A percentile compares a stretch with the other conserved stretches of the same genome.
These are phyloP conservation scores for Tremella yokohamensis DNA, from an alignment of 768 basidiomycete genomes.

Conservation along the genomic window DNA sequence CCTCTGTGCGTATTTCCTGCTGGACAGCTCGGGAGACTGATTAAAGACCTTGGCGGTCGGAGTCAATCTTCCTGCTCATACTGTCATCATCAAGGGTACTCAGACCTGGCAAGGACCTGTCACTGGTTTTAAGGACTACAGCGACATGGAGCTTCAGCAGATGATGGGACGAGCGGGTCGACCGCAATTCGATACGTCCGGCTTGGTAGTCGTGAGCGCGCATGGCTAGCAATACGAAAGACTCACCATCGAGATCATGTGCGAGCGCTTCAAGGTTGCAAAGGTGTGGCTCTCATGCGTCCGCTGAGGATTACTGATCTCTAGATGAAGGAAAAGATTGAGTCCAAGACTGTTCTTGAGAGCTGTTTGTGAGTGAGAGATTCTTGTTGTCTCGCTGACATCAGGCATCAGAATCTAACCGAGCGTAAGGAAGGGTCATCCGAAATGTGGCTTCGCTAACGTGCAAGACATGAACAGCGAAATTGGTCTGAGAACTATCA, in stretches of 20 bases:
- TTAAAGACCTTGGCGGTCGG: conserved; percentile 87
- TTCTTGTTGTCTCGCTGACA: background rate
- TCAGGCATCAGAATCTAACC: conserved; percentile 71
- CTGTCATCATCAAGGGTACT: conserved; percentile 89
- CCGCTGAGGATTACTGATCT: background rate
- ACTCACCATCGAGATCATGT: conserved; percentile 27
- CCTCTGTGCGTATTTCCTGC: conserved; percentile 63
- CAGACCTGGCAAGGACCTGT: conserved; percentile 65
- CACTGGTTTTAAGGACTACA: conserved; percentile 68
- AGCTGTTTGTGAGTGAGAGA: conserved; percentile 55
- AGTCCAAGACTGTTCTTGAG: conserved; percentile 61
- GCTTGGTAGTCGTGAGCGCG: conserved; percentile 27
- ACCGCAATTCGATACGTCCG: conserved; percentile 74
- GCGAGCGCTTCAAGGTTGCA: conserved; percentile 28
- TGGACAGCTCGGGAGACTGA: conserved; percentile 8
- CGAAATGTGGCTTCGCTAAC: background rate
- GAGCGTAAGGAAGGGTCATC: conserved; percentile 56
- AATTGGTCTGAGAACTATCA: conserved; percentile 81
- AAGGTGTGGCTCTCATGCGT: conserved; percentile 20
- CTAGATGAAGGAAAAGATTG: conserved; percentile 30
- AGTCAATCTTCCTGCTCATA: conserved; percentile 91
- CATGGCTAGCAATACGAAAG: background rate
- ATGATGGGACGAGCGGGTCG: conserved; percentile 96
- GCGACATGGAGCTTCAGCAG: conserved; percentile 81
- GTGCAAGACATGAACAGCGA: conserved; percentile 75